These are phyloP conservation scores for Pleodorina starrii DNA, from an alignment of 139 green algal genomes.

Conservation along the genomic window DNA sequence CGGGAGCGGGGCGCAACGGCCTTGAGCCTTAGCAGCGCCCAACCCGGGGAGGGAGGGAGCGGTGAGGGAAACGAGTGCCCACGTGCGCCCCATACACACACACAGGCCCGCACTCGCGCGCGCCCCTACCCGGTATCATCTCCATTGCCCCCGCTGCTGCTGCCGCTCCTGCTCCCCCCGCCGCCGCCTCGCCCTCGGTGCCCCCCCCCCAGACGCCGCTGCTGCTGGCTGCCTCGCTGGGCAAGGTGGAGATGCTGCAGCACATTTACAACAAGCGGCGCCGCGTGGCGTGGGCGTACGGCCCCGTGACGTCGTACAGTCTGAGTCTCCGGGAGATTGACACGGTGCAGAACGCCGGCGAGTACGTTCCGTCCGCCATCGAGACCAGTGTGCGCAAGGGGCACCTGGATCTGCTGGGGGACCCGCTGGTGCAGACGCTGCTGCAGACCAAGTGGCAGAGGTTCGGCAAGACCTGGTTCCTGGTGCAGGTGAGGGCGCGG, in stretches of 20 bases:
- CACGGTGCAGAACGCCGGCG: slow-evolving; percentile 53
- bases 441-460: slow-evolving; percentile 70
- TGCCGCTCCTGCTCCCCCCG: no score
- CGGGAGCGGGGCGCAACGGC: no score
- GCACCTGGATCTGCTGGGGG: slow-evolving; percentile 63
- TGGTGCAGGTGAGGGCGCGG: slow-evolving; percentile 37
- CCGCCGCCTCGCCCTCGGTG: no score
- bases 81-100: no score
- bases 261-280: slow-evolving; percentile 74
- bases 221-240: slow-evolving; percentile 67
- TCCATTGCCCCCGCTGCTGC: no score
- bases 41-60: no score
- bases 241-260: slow-evolving; percentile 68
- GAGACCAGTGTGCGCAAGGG: slow-evolving; percentile 64
- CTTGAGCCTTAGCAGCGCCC: no score
- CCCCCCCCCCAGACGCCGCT: slow-evolving; percentile 60
- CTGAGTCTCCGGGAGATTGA: slow-evolving; percentile 74
- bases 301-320: slow-evolving; percentile 69
- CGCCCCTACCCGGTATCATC: no score
- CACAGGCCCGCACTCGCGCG: no score
- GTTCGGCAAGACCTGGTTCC: slow-evolving; percentile 60
- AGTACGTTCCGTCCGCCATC: slow-evolving; percentile 63
- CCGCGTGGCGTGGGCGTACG: slow-evolving; percentile 65
- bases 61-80: no score
- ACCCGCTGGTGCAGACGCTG: slow-evolving; percentile 69